Conservation (phyloP, 176 grass and related monocot genomes). For the Aegilops bicornis region DNA sequence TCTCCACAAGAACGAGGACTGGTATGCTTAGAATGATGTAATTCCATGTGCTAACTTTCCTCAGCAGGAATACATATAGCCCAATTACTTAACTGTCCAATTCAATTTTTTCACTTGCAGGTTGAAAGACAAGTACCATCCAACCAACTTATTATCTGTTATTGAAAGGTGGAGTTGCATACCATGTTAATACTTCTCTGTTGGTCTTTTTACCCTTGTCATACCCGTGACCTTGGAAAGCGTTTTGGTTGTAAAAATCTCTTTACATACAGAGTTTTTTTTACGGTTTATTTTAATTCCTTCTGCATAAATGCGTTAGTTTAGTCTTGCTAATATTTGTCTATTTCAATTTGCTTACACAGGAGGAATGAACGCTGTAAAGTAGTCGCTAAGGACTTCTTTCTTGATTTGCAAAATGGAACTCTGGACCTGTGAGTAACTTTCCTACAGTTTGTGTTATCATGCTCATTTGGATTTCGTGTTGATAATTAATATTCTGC, state of each 20-base stretch:
- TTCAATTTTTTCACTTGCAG: conserved; percentile 53
- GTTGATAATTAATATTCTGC: conserved; percentile 40
- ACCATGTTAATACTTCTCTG: conserved; percentile 6
- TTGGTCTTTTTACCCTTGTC: conserved; percentile 1
- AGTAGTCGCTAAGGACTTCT: conserved; percentile 66
- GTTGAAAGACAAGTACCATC: conserved; percentile 99
- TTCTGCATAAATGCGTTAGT: conserved; percentile 11
- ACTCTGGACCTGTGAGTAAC: conserved; percentile 85
- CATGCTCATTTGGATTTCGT: conserved; percentile 20
- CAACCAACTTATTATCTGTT: conserved; percentile 87
- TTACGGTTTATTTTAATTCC: conserved; percentile 3
- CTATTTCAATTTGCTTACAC: conserved; percentile 17
- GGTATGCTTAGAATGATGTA: conserved; percentile 45
- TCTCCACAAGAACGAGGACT: conserved; percentile 91
- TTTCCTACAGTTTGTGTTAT: neutral
- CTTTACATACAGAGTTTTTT: neutral
- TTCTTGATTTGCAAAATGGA: conserved; percentile 95
- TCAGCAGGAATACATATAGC: neutral
- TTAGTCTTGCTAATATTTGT: neutral
- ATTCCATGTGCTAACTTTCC: neutral
- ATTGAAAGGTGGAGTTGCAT: conserved; percentile 78
- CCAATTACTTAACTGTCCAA: neutral
- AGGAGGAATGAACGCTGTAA: conserved; percentile 60
- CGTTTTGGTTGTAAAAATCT: neutral
- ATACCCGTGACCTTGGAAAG: conserved; percentile 1